Evolutionary conservation across 257 asterid genomes (phyloP).

Genomic region (Marsdenia floribunda): DNA sequence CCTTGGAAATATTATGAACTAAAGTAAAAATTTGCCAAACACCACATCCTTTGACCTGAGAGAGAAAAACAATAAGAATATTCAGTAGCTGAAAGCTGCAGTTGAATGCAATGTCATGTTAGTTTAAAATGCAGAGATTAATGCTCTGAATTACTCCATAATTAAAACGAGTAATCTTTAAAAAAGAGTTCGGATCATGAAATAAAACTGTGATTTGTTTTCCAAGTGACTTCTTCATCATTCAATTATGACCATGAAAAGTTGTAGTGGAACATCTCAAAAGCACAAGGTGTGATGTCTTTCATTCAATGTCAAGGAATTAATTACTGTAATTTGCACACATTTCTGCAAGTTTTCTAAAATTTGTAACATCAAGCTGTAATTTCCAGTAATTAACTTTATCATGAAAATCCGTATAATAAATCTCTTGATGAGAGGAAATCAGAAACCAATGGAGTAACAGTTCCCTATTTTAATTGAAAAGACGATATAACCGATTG

Average conservation of each 20-base stretch:
- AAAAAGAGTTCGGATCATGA: not conserved
- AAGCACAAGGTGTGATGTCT: not conserved
- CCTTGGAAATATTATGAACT: slow-evolving; percentile 28
- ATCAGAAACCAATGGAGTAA: not conserved
- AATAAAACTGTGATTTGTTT: not conserved
- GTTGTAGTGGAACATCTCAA: not conserved
- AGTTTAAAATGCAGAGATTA: not conserved
- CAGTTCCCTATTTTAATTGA: too few species aligned
- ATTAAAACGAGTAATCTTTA: not conserved
- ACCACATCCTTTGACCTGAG: slow-evolving; percentile 7
- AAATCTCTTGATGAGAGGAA: not conserved
- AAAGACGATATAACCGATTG: not conserved
- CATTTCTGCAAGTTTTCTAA: not conserved
- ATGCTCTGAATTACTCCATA: not conserved
- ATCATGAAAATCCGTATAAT: slow-evolving; percentile 1
- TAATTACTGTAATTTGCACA: not conserved
- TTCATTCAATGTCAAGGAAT: not conserved
- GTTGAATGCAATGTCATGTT: not conserved
- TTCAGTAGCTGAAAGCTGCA: not conserved
- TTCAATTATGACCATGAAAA: not conserved
- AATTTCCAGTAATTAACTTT: not conserved
- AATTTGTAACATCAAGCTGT: not conserved
- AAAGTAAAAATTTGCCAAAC: slow-evolving; percentile 3
- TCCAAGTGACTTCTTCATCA: not conserved
- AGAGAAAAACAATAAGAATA: not conserved